Evolutionary conservation across 768 basidiomycete species (phyloP).

Genomic region (Calvatia gigantea): DNA sequence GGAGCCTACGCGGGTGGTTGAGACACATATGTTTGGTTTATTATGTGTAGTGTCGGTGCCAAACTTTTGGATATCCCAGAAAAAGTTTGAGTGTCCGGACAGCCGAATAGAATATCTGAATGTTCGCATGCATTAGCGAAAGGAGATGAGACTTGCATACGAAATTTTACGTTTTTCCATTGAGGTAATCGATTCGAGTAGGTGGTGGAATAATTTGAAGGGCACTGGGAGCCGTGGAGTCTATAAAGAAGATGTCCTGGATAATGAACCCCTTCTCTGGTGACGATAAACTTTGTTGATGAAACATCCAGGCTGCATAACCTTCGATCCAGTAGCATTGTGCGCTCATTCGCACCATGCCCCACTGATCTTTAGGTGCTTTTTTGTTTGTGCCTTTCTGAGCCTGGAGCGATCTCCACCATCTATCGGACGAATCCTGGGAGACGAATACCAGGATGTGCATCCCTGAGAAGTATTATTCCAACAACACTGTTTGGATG

Average conservation of each 20-base stretch:
- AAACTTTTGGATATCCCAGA: background rate
- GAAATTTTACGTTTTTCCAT: background rate
- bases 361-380: background rate
- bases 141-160: background rate
- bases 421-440: background rate
- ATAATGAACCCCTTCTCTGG: background rate
- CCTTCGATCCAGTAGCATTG: background rate
- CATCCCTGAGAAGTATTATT: too few species aligned
- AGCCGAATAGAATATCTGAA: background rate
- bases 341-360: background rate
- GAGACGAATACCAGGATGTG: background rate
- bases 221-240: background rate
- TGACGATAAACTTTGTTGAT: background rate
- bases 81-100: background rate
- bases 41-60: too few species aligned
- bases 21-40: too few species aligned
- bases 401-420: background rate
- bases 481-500: too few species aligned
- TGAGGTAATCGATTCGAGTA: background rate
- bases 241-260: too few species aligned
- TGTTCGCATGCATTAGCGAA: background rate
- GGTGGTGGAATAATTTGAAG: background rate
- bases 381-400: background rate
- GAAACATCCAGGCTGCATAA: background rate
- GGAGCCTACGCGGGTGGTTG: background rate